phyloP scores from a whole-genome alignment of 106 monocot genomes.

The Apostasia shenzhenica region DNA sequence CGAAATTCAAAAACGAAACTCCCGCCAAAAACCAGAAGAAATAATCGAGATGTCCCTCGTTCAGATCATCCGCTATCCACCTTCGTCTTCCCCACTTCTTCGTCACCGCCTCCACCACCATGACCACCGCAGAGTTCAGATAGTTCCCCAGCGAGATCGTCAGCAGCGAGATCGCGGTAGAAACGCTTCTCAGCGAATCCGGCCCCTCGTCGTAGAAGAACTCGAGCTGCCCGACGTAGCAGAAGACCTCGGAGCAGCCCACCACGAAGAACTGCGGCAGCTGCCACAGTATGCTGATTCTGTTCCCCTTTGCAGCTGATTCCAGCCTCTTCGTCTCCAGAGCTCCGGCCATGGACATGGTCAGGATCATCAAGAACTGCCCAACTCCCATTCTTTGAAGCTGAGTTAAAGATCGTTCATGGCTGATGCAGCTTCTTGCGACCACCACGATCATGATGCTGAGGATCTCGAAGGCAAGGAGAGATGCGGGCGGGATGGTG shows the following conservation, averaged over 20 bases:
- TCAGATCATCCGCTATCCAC: conserved; percentile 54
- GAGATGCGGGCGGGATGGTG: conserved; percentile 50
- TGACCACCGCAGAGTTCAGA: conserved; percentile 35
- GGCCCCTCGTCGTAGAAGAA: conserved; percentile 61
- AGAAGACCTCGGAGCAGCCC: conserved; percentile 30
- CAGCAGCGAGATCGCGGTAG: conserved; percentile 33
- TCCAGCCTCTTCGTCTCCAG: conserved; percentile 30
- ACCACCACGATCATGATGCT: conserved; percentile 26
- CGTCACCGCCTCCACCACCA: conserved; percentile 14
- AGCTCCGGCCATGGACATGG: conserved; percentile 29
- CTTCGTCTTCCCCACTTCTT: conserved; percentile 8
- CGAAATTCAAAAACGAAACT: conserved; percentile 13
- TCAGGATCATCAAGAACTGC: conserved; percentile 9
- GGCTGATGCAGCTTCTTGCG: neutral
- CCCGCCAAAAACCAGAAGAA: conserved; percentile 31
- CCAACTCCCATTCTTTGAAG: conserved; percentile 37
- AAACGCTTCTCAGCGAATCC: conserved; percentile 39
- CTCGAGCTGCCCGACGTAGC: conserved; percentile 36
- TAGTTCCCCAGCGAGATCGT: conserved; percentile 32
- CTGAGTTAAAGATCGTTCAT: conserved; percentile 7
- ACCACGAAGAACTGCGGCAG: conserved; percentile 43
- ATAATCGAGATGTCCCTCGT: conserved; percentile 41
- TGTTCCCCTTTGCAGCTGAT: neutral
- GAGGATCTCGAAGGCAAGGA: conserved; percentile 41
- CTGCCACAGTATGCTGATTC: conserved; percentile 28